Conservation (phyloP, 495 filamentous ascomycete genomes). For the Penicillium argentinense region DNA sequence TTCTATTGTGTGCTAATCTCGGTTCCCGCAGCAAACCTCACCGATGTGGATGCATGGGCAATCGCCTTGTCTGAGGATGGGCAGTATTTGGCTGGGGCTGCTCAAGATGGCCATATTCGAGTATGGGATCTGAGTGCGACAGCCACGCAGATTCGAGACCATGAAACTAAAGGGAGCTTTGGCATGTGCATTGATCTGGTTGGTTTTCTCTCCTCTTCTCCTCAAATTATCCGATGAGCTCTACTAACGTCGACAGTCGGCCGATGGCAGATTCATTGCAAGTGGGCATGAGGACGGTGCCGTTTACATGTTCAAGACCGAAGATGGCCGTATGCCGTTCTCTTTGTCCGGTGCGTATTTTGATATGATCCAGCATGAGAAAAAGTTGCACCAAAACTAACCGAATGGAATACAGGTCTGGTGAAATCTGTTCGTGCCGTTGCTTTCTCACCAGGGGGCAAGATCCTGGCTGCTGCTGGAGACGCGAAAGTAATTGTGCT, state of each 20-base stretch:
- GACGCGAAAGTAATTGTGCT: slow-evolving; percentile 85
- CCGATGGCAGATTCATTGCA: slow-evolving; percentile 81
- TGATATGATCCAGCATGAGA: background rate
- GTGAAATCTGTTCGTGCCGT: slow-evolving; percentile 81
- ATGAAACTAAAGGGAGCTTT: slow-evolving; percentile 89
- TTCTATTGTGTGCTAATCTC: slow-evolving; percentile 1
- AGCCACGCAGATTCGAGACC: slow-evolving; percentile 66
- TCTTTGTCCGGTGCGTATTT: slow-evolving; percentile 71
- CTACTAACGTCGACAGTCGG: slow-evolving; percentile 44
- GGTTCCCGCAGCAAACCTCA: slow-evolving; percentile 11
- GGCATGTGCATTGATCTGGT: slow-evolving; percentile 85
- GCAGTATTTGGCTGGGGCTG: slow-evolving; percentile 75
- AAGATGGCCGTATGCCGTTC: slow-evolving; percentile 80
- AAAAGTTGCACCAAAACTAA: background rate
- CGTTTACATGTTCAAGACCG: slow-evolving; percentile 94
- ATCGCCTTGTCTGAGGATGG: slow-evolving; percentile 81
- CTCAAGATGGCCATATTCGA: slow-evolving; percentile 79
- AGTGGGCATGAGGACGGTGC: slow-evolving; percentile 90
- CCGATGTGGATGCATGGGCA: slow-evolving; percentile 71
- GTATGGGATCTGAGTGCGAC: slow-evolving; percentile 72
- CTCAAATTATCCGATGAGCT: background rate
- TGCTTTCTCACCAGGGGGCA: slow-evolving; percentile 81
- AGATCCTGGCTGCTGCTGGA: slow-evolving; percentile 86
- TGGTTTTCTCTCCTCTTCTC: too few relatives aligned
- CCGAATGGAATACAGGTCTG: slow-evolving; percentile 55